Conservation (phyloP, 1,284 basidiomycete species). For the Baeospora myosura region DNA sequence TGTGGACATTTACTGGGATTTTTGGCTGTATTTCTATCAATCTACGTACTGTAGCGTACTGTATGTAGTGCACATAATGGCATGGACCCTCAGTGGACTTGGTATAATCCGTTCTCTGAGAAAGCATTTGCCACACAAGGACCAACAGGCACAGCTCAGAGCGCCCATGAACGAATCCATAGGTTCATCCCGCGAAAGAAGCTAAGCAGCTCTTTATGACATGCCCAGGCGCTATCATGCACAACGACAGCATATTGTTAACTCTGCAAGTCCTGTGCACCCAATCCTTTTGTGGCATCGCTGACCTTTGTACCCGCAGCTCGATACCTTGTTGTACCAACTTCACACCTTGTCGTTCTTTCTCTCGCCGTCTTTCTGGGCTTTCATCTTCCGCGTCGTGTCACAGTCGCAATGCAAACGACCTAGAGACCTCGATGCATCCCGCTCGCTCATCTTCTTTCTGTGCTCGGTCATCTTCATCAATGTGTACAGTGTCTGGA, state of each 20-base stretch:
- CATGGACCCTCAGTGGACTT: too few relatives aligned
- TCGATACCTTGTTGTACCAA: conserved; percentile 64
- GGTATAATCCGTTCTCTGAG: too few relatives aligned
- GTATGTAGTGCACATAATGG: too few relatives aligned
- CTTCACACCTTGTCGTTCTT: conserved; percentile 69
- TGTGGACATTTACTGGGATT: too few relatives aligned
- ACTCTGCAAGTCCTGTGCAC: conserved; percentile 44
- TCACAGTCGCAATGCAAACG: conserved; percentile 59
- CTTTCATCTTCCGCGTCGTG: conserved; percentile 46
- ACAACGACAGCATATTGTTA: conserved; percentile 69
- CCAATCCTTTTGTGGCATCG: background rate
- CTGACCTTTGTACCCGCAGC: conserved; percentile 28
- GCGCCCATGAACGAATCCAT: too few relatives aligned
- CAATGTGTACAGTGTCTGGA: conserved; percentile 54
- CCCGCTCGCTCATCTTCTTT: conserved; percentile 57
- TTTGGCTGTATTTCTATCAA: too few relatives aligned
- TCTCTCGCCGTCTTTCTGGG: conserved; percentile 57
- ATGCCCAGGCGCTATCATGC: conserved; percentile 67
- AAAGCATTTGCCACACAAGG: too few relatives aligned
- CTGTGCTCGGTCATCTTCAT: conserved; percentile 48
- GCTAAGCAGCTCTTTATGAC: too few relatives aligned
- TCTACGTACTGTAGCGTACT: too few relatives aligned
- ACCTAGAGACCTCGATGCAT: conserved; percentile 55
- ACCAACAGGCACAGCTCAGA: too few relatives aligned
- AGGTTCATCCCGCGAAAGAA: too few relatives aligned